phyloP scores from a whole-genome alignment of 2,329 filamentous ascomycete genomes.

The Fusarium longipes region DNA sequence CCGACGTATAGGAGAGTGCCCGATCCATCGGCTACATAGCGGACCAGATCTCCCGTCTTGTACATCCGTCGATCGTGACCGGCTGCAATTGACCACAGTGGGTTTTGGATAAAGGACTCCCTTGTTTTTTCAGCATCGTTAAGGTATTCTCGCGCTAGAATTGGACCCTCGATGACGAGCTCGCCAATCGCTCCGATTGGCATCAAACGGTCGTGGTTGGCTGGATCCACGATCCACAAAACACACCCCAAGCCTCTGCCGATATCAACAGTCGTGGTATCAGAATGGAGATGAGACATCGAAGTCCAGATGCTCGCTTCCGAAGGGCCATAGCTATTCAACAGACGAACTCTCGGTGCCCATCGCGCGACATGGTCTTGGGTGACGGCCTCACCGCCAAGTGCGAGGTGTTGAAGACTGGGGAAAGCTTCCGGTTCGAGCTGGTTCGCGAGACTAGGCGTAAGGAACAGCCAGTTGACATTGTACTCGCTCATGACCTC shows the following conservation, averaged over 20 bases:
- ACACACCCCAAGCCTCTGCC: conserved; percentile 1
- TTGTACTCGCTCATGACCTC: conserved; percentile 12
- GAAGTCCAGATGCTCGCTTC: conserved; percentile 9
- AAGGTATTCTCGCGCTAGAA: not conserved
- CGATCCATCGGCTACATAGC: conserved; percentile 54
- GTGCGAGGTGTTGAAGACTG: not conserved
- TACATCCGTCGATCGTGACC: conserved; percentile 4
- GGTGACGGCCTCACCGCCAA: conserved; percentile 5
- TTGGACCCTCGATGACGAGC: conserved; percentile 3
- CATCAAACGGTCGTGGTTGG: not conserved
- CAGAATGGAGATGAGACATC: not conserved
- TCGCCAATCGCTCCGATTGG: not conserved
- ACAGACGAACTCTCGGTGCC: conserved; percentile 1
- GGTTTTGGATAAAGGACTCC: conserved; percentile 6
- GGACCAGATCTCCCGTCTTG: conserved; percentile 53
- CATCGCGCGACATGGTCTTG: not conserved
- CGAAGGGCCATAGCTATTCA: conserved; percentile 10
- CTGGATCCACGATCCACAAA: conserved; percentile 1
- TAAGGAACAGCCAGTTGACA: conserved; percentile 34
- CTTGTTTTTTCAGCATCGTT: conserved; percentile 3
- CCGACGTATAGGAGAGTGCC: conserved; percentile 60
- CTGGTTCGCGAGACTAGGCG: conserved; percentile 18
- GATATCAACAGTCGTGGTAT: conserved; percentile 1
- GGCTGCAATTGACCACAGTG: conserved; percentile 25
- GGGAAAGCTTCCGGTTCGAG: conserved; percentile 5